A percentile compares a stretch with the other conserved stretches of the same genome.
Evolutionary conservation across 352 stramenopile genomes (phyloP).

Genomic region (Albugo candida): DNA sequence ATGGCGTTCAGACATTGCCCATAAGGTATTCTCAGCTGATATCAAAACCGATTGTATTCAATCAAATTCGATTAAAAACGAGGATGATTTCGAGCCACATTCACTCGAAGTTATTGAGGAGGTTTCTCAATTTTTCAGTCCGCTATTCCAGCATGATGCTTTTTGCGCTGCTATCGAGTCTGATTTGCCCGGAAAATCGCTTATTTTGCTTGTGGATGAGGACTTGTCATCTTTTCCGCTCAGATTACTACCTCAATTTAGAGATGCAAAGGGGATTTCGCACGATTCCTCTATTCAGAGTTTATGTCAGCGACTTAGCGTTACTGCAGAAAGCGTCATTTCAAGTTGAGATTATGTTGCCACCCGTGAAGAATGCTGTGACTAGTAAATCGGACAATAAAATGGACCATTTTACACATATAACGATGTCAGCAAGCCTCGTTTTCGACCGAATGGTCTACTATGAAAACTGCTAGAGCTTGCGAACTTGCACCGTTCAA

Average conservation of each 20-base stretch:
- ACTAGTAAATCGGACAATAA: no score
- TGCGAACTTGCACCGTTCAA: no score
- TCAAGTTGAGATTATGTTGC: no score
- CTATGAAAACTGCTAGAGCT: no score
- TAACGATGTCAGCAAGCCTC: no score
- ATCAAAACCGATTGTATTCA: slow-evolving; percentile 8
- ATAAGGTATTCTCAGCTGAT: slow-evolving; percentile 21
- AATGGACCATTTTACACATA: no score
- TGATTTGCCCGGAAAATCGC: slow-evolving; percentile 20
- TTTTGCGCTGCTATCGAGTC: slow-evolving; percentile 18
- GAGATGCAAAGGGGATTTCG: slow-evolving; percentile 25
- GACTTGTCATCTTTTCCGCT: slow-evolving; percentile 28
- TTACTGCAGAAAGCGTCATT: no score
- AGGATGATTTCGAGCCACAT: slow-evolving; percentile 28
- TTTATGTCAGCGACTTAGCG: slow-evolving; percentile 22
- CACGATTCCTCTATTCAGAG: slow-evolving; percentile 61
- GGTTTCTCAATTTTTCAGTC: slow-evolving; percentile 20
- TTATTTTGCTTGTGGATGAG: slow-evolving; percentile 34
- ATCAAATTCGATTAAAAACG: not conserved
- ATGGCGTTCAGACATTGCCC: slow-evolving; percentile 20
- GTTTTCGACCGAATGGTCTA: no score
- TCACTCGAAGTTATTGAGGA: slow-evolving; percentile 27
- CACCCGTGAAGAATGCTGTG: no score
- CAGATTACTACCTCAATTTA: slow-evolving; percentile 23
- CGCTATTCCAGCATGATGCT: slow-evolving; percentile 30